A percentile compares a stretch with the other conserved stretches of the same genome.
Conservation (phyloP, 495 filamentous ascomycete species). For the Penicillium ochrochloron region DNA sequence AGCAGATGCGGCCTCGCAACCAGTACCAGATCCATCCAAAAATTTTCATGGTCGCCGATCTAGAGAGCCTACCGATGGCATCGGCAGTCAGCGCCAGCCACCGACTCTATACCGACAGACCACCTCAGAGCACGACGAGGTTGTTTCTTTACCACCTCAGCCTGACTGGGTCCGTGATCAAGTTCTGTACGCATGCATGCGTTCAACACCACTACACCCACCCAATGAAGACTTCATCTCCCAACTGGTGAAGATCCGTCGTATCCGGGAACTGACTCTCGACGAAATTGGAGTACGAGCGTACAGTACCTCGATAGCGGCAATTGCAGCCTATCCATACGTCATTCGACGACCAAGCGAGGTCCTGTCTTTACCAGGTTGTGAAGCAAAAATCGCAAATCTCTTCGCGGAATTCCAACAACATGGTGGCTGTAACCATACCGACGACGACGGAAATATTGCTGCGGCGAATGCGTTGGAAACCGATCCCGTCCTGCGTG, state of each 20-base stretch:
- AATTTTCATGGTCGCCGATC: constrained; percentile 23
- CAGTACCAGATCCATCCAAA: constrained; percentile 16
- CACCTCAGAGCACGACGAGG: constrained; percentile 73
- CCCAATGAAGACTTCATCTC: constrained; percentile 80
- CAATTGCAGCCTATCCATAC: constrained; percentile 82
- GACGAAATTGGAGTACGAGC: constrained; percentile 85
- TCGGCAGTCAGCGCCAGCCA: constrained; percentile 30
- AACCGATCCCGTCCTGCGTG: constrained; percentile 62
- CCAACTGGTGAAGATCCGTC: constrained; percentile 74
- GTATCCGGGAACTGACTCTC: constrained; percentile 67
- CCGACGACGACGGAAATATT: constrained; percentile 56
- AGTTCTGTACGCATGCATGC: constrained; percentile 79
- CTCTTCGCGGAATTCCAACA: constrained; percentile 78
- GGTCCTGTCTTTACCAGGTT: constrained; percentile 75
- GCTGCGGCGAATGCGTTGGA: constrained; percentile 67
- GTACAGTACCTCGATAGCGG: constrained; percentile 85
- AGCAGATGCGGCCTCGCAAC: constrained; percentile 45
- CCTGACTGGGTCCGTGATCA: constrained; percentile 71
- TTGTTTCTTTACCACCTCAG: constrained; percentile 54
- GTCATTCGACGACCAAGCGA: constrained; percentile 59
- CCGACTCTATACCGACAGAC: constrained; percentile 63
- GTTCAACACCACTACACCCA: constrained; percentile 68
- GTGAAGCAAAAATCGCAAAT: constrained; percentile 76
- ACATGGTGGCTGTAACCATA: constrained; percentile 22
- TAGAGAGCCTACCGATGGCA: constrained; percentile 23